Evolutionary conservation across 768 basidiomycete genomes (phyloP).

Genomic region (Tephrocybe sp.): DNA sequence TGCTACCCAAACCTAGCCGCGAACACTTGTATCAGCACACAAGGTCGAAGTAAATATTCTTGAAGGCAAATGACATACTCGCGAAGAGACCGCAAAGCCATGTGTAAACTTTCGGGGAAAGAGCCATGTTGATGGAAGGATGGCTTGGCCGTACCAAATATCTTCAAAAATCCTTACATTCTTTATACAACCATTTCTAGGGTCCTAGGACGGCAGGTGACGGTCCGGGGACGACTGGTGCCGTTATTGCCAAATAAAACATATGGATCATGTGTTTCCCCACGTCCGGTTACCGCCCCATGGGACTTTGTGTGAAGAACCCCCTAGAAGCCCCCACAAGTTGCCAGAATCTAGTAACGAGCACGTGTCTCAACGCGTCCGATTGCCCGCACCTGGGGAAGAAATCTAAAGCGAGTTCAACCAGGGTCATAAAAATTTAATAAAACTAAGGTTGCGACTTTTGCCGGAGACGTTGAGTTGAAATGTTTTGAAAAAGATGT

Average conservation of each 20-base stretch:
- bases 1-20: conserved; percentile 36
- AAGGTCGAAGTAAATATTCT: background rate
- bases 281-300: conserved; percentile 1
- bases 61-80: conserved; percentile 25
- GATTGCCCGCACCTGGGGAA: no score
- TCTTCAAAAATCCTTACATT: background rate
- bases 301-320: background rate
- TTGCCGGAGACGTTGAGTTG: no score
- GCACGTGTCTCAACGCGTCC: background rate
- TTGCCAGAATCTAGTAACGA: background rate
- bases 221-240: background rate
- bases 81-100: conserved; percentile 55
- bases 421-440: no score
- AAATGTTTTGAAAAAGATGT: no score
- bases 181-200: background rate
- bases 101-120: conserved; percentile 49
- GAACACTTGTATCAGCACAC: background rate
- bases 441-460: no score
- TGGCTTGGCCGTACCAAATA: background rate
- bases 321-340: background rate
- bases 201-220: background rate
- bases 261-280: conserved; percentile 2
- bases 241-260: background rate
- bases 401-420: no score
- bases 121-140: conserved; percentile 25